Conservation (phyloP, 352 stramenopile genomes). For the Phytophthora europaea region DNA sequence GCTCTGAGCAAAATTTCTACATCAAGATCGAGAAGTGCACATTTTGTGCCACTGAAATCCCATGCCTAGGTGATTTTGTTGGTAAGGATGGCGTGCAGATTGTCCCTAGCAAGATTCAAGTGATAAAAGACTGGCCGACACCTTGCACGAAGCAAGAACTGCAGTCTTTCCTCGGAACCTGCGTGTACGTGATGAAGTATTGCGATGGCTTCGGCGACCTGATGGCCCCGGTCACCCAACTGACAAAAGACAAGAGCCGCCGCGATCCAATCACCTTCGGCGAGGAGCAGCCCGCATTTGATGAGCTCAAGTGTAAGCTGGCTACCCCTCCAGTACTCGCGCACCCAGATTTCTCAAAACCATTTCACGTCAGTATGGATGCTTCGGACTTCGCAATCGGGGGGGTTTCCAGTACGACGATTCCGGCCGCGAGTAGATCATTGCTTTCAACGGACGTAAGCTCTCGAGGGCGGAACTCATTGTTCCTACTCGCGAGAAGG, state of each 20-base stretch:
- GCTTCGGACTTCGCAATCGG: constrained; percentile 11
- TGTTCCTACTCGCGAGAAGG: constrained; percentile 9
- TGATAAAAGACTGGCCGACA: constrained; percentile 15
- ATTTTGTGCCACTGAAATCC: constrained; percentile 13
- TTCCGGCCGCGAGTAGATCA: not conserved
- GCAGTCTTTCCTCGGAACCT: constrained; percentile 28
- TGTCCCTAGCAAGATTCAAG: constrained; percentile 24
- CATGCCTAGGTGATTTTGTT: constrained; percentile 9
- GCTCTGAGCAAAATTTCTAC: constrained; percentile 8
- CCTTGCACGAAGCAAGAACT: constrained; percentile 22
- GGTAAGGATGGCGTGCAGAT: constrained; percentile 19
- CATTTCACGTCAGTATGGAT: constrained; percentile 12
- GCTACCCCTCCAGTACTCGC: constrained; percentile 6
- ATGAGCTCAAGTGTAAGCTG: not conserved
- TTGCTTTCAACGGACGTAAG: not conserved
- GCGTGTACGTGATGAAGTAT: constrained; percentile 30
- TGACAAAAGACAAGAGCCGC: constrained; percentile 4
- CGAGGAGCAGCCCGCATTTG: not conserved
- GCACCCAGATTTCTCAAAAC: constrained; percentile 5
- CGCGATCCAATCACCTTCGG: not conserved
- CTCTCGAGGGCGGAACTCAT: constrained; percentile 4
- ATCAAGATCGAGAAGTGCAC: constrained; percentile 14
- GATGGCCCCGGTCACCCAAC: constrained; percentile 11
- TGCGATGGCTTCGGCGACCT: constrained; percentile 2
- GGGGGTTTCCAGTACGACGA: not conserved